phyloP scores from a whole-genome alignment of 495 filamentous ascomycete genomes.

The Trypethelium eluteriae region DNA sequence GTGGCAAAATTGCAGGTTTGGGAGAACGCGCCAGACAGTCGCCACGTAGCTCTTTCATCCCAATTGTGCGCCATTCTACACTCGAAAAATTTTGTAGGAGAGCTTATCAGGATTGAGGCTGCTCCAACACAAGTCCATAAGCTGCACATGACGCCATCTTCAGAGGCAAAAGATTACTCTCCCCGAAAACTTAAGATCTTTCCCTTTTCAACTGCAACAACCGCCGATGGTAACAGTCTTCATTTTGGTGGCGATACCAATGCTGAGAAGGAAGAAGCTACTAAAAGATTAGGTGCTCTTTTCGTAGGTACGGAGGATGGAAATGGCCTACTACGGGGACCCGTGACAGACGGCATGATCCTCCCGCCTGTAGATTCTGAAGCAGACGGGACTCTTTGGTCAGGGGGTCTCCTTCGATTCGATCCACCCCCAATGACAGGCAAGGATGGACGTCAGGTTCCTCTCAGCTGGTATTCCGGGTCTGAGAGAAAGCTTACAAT shows the following conservation, averaged over 20 bases:
- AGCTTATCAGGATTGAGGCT: conserved; percentile 74
- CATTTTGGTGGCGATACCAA: conserved; percentile 86
- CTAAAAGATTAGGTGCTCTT: conserved; percentile 47
- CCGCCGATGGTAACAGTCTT: conserved; percentile 54
- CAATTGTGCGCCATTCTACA: conserved; percentile 64
- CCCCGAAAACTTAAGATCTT: conserved; percentile 49
- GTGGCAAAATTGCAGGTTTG: conserved; percentile 68
- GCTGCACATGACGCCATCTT: neutral
- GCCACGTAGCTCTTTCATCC: conserved; percentile 69
- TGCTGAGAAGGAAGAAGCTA: conserved; percentile 60
- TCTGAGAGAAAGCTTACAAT: conserved; percentile 64
- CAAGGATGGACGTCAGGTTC: conserved; percentile 43
- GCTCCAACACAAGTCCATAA: conserved; percentile 46
- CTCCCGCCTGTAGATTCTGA: conserved; percentile 39
- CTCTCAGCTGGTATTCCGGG: conserved; percentile 66
- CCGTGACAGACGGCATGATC: conserved; percentile 80
- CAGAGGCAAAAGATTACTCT: neutral
- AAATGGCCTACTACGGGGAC: conserved; percentile 67
- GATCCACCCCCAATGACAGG: conserved; percentile 43
- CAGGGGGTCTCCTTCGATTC: conserved; percentile 71
- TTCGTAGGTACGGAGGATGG: conserved; percentile 47
- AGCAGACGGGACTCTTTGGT: conserved; percentile 41
- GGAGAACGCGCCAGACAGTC: conserved; percentile 77
- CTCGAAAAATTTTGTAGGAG: conserved; percentile 69
- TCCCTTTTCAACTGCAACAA: conserved; percentile 57